Percentiles rank a stretch among this genome's conserved stretches.
phyloP scores from a whole-genome alignment of 2,329 filamentous ascomycete species.

The Exophiala phaeomuriformis region DNA sequence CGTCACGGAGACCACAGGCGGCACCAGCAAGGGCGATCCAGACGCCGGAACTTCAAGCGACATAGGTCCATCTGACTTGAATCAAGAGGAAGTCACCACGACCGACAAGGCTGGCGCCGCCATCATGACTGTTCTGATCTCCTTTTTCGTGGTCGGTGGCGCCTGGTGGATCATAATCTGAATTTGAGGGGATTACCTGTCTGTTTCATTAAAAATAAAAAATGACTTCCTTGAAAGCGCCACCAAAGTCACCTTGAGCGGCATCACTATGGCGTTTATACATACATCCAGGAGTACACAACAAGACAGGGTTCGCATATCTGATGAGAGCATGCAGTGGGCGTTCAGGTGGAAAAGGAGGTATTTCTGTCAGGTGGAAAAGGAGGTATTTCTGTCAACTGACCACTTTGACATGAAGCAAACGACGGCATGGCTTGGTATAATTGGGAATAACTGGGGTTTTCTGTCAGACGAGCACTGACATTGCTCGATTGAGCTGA shows the following conservation, averaged over 20 bases:
- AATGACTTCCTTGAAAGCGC: not conserved
- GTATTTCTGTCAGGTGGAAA: too few relatives aligned
- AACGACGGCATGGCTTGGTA: too few relatives aligned
- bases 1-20: constrained; percentile 47
- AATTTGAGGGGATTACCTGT: not conserved
- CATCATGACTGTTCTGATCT: constrained; percentile 30
- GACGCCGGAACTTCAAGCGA: constrained; percentile 33
- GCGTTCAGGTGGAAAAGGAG: too few relatives aligned
- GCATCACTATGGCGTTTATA: not conserved
- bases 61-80: constrained; percentile 21
- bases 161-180: constrained; percentile 27
- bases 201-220: too few relatives aligned
- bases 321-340: too few relatives aligned
- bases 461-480: not conserved
- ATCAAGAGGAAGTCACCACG: constrained; percentile 28
- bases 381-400: too few relatives aligned
- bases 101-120: constrained; percentile 35
- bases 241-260: not conserved
- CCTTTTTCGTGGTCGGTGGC: constrained; percentile 23
- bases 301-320: not conserved
- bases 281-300: not conserved
- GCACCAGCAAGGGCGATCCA: constrained; percentile 48
- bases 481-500: not conserved
- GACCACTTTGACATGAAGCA: too few relatives aligned
- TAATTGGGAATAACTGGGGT: too few relatives aligned